phyloP scores from a whole-genome alignment of 2,329 filamentous ascomycete species.

The Claviceps humidiphila region DNA sequence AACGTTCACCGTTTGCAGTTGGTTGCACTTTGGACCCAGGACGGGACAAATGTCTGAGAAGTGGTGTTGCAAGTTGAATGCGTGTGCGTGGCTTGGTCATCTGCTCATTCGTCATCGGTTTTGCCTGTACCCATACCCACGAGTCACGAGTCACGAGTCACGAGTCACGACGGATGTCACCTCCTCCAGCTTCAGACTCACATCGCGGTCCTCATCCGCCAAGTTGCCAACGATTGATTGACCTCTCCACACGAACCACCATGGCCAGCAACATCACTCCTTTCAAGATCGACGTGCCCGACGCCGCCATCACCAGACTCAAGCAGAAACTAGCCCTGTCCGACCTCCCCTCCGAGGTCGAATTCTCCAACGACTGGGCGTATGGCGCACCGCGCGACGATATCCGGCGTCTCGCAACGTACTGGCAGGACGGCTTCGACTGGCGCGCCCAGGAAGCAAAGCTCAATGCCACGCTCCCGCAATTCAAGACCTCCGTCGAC shows the following conservation, averaged over 20 bases:
- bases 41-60: no score
- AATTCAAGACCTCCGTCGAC: slow-evolving; percentile 38
- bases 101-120: no score
- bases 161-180: no score
- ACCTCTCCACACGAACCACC: not conserved
- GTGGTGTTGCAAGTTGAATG: no score
- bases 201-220: no score
- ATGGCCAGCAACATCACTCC: slow-evolving; percentile 15
- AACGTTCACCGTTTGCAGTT: no score
- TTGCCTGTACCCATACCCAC: no score
- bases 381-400: slow-evolving; percentile 20
- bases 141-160: no score
- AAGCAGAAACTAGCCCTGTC: slow-evolving; percentile 19
- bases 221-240: no score
- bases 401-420: slow-evolving; percentile 20
- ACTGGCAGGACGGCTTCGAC: slow-evolving; percentile 38
- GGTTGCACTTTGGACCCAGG: no score
- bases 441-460: slow-evolving; percentile 47
- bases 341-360: slow-evolving; percentile 16
- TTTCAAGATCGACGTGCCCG: slow-evolving; percentile 22
- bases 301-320: slow-evolving; percentile 16
- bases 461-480: slow-evolving; percentile 42
- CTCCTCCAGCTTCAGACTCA: no score
- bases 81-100: no score
- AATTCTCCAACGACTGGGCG: slow-evolving; percentile 20